Evolutionary conservation across 2,329 filamentous ascomycete genomes (phyloP).

Genomic region (Huntiella abstrusa): DNA sequence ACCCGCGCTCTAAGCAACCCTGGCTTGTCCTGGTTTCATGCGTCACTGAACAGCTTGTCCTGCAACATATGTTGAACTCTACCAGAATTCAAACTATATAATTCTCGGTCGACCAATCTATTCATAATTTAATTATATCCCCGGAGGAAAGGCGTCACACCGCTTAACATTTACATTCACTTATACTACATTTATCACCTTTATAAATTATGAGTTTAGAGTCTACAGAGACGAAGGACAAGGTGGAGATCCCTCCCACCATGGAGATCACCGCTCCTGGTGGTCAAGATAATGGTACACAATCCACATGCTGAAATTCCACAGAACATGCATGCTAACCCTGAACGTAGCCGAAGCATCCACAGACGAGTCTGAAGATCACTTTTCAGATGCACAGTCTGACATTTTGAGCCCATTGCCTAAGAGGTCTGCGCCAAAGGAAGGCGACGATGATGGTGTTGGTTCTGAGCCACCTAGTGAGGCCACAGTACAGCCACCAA

Average conservation of each 20-base stretch:
- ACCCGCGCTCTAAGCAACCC: background rate
- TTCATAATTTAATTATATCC: too few relatives aligned
- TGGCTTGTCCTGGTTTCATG: background rate
- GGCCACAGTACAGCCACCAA: background rate
- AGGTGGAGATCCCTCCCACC: slow-evolving; percentile 2
- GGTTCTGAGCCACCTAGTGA: too few relatives aligned
- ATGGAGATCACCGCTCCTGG: slow-evolving; percentile 30
- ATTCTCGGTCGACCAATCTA: too few relatives aligned
- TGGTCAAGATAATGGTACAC: slow-evolving; percentile 38
- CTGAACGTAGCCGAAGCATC: slow-evolving; percentile 7
- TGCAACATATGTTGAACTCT: too few relatives aligned
- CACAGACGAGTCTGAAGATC: slow-evolving; percentile 40
- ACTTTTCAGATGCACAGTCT: slow-evolving; percentile 49
- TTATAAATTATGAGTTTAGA: too few relatives aligned
- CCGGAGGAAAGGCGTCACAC: too few relatives aligned
- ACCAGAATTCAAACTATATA: too few relatives aligned
- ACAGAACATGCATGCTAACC: background rate
- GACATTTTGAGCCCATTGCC: slow-evolving; percentile 24
- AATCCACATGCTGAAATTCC: background rate
- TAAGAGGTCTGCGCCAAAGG: slow-evolving; percentile 33
- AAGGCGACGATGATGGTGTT: background rate
- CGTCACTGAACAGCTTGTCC: background rate
- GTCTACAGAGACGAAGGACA: background rate
- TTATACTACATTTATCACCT: too few relatives aligned
- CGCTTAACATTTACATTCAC: too few relatives aligned